Base-by-base conservation (phyloP, 805 yeast genomes). In the Saccharomycopsis vini region DNA sequence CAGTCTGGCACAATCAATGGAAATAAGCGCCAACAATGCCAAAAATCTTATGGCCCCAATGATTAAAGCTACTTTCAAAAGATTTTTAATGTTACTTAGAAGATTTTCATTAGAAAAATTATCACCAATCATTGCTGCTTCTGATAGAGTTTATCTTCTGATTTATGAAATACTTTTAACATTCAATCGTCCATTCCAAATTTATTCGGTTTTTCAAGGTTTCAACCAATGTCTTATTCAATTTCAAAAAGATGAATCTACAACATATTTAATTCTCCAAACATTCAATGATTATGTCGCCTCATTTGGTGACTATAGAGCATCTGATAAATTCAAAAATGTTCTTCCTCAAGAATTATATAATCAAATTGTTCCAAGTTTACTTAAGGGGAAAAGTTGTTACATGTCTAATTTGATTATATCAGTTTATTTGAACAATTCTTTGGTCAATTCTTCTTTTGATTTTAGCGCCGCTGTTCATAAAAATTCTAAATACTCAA, bases 391-490 rank as follows among this genome's bases (percentile, higher is more conserved):
- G 13, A 29, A 39, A 16, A 30, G 32, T 18, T 46, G 45, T 23
- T 42, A 38, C 26, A 40, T 38, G 10, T 28, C 46, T 3, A 38
- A 36, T 22, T 23, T 22, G 7, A 40, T 46, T 13, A 16, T 46
- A 3, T 33, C 46, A 3, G 20, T 33, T n/a, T 46, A n/a, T 22
- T 33, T 42, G 24, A 22, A 34, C 16, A 13, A 22, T n/a, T 7
- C 28, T 13, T 15, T 32, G 4, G 21, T 9, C 24, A 30, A 39
- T 16, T 10, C 42, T 13, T 20, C 39, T 15, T 15, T 13, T 12
- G 41, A 37, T 18, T 18, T 39, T 13, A 26, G 39, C 20, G 36
- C 46, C 15, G 46, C 42, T 9, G 12, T 45, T 24, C 44, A 40
- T 33, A 37, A 33, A 20, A 24, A 20, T 13, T 21, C 16, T 28